Conservation (phyloP, 108 stramenopile genomes). For the Cylindrotheca fusiformis region DNA sequence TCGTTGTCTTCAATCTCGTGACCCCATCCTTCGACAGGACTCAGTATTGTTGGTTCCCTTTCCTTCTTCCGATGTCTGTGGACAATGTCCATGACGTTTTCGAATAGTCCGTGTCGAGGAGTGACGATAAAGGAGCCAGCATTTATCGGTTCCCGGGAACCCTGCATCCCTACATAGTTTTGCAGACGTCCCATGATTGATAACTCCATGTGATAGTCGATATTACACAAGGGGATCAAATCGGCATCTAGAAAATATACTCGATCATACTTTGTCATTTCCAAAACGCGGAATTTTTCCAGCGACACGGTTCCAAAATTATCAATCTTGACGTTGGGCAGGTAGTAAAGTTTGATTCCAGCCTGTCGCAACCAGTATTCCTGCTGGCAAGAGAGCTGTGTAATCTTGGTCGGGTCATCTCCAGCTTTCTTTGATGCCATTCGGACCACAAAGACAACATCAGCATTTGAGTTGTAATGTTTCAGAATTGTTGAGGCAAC, state of each 20-base stretch:
- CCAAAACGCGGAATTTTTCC: slow-evolving; percentile 42
- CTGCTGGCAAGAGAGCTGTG: not conserved
- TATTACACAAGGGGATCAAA: slow-evolving; percentile 42
- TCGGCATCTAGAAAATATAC: slow-evolving; percentile 61
- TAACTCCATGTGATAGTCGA: slow-evolving; percentile 22
- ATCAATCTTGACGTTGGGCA: slow-evolving; percentile 1
- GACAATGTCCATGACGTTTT: not conserved
- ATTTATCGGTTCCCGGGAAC: not conserved
- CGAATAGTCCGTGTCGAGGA: not conserved
- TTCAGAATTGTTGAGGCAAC: not conserved
- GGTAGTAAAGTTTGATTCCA: not conserved
- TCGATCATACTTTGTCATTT: slow-evolving; percentile 46
- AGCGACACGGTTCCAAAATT: slow-evolving; percentile 12
- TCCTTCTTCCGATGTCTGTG: not conserved
- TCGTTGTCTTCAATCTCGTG: slow-evolving; percentile 7
- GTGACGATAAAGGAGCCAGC: slow-evolving; percentile 1
- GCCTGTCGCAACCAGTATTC: not conserved
- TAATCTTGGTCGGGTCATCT: not conserved
- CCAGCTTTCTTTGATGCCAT: too few species aligned
- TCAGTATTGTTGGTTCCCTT: not conserved
- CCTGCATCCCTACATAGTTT: not conserved
- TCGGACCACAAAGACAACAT: slow-evolving; percentile 6
- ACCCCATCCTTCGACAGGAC: slow-evolving; percentile 3
- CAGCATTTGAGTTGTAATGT: slow-evolving; percentile 3
- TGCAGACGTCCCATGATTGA: not conserved